phyloP scores from a whole-genome alignment of 257 asterid species.

The Anisodus tanguticus region DNA sequence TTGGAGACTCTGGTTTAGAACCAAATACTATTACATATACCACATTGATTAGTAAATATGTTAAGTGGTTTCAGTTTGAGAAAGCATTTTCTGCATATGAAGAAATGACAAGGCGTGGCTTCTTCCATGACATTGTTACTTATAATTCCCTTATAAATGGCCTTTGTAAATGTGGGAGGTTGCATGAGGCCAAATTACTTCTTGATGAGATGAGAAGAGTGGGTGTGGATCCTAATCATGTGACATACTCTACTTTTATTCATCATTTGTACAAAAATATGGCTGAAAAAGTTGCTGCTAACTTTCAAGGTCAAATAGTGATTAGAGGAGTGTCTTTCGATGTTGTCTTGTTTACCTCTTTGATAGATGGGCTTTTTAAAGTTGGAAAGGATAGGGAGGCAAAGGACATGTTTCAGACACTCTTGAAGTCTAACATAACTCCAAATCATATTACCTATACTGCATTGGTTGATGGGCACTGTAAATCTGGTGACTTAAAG shows the following conservation, averaged over 20 bases:
- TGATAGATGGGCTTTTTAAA: slow-evolving; percentile 84
- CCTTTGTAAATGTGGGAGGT: slow-evolving; percentile 65
- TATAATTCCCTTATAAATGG: slow-evolving; percentile 59
- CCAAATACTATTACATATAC: slow-evolving; percentile 63
- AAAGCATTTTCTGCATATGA: slow-evolving; percentile 57
- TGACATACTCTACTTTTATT: slow-evolving; percentile 66
- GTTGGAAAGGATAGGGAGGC: slow-evolving; percentile 70
- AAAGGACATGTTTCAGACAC: slow-evolving; percentile 52
- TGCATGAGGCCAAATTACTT: slow-evolving; percentile 60
- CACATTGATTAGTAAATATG: slow-evolving; percentile 51
- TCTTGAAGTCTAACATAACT: slow-evolving; percentile 50
- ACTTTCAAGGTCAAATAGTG: slow-evolving; percentile 79
- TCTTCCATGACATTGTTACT: slow-evolving; percentile 76
- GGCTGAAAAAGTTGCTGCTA: slow-evolving; percentile 59
- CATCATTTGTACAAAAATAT: slow-evolving; percentile 60
- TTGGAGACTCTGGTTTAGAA: slow-evolving; percentile 38
- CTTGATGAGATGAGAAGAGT: slow-evolving; percentile 60
- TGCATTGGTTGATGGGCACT: slow-evolving; percentile 67
- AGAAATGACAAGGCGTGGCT: slow-evolving; percentile 64
- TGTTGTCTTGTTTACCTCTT: slow-evolving; percentile 65
- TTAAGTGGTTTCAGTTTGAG: slow-evolving; percentile 49
- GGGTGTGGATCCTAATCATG: slow-evolving; percentile 77
- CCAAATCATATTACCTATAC: slow-evolving; percentile 70
- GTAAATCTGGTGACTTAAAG: slow-evolving; percentile 71
- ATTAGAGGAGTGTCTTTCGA: slow-evolving; percentile 76